phyloP scores from a whole-genome alignment of 805 yeast species.

The Wickerhamiella siamensis region DNA sequence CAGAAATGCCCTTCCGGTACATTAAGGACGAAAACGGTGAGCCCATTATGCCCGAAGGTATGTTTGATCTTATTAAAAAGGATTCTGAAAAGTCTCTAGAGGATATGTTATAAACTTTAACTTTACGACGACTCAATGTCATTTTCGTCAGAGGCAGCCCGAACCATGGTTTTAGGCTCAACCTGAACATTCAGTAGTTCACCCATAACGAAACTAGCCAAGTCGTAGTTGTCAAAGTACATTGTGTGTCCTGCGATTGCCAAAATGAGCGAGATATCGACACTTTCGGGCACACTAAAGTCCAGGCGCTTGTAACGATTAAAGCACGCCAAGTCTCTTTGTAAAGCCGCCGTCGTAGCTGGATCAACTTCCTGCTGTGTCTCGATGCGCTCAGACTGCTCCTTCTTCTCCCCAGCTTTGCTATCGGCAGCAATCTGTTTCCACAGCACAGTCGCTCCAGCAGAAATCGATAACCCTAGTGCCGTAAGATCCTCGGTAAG shows the following conservation, averaged over 20 bases:
- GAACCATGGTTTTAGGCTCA: slow-evolving; percentile 9
- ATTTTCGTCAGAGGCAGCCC: slow-evolving; percentile 11
- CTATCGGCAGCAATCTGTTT: background rate
- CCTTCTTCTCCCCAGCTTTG: slow-evolving; percentile 7
- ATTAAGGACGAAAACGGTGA: slow-evolving; percentile 45
- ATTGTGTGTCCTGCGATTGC: slow-evolving; percentile 78
- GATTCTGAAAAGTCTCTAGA: slow-evolving; percentile 58
- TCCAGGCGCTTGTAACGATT: slow-evolving; percentile 73
- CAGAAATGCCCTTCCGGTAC: slow-evolving; percentile 96
- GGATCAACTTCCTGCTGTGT: background rate
- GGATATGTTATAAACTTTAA: slow-evolving; percentile 14
- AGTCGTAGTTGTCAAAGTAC: slow-evolving; percentile 74
- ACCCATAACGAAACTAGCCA: slow-evolving; percentile 61
- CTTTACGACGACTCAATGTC: background rate
- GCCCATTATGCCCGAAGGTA: slow-evolving; percentile 85
- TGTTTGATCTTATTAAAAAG: slow-evolving; percentile 69
- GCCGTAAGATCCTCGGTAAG: slow-evolving; percentile 26
- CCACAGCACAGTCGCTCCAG: slow-evolving; percentile 8
- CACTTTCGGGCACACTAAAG: slow-evolving; percentile 61
- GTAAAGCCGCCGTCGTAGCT: slow-evolving; percentile 8
- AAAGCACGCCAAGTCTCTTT: slow-evolving; percentile 30
- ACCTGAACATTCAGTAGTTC: slow-evolving; percentile 30
- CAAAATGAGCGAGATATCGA: slow-evolving; percentile 63
- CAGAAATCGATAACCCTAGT: slow-evolving; percentile 14
- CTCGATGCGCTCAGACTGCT: slow-evolving; percentile 4